These are phyloP conservation scores for Pestalotiopsis sp. DNA, from an alignment of 2,329 filamentous ascomycete genomes.

Conservation along the genomic window DNA sequence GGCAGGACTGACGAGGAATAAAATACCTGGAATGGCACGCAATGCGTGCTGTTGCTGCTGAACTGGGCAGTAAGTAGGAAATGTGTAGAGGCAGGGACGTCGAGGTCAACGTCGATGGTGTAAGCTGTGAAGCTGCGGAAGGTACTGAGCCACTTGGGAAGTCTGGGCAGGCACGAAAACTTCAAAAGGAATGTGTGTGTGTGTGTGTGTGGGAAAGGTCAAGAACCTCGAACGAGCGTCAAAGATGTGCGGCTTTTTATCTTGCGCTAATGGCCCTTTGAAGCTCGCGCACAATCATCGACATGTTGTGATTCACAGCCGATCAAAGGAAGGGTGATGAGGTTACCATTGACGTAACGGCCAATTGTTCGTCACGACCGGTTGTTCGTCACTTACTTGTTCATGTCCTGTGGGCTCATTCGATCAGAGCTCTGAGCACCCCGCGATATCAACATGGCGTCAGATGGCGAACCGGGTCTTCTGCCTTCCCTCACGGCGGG, in stretches of 20 bases:
- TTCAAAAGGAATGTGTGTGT: too few species aligned
- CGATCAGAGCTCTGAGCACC: constrained; percentile 19
- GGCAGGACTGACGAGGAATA: too few species aligned
- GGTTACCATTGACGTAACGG: too few species aligned
- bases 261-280: too few species aligned
- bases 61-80: neutral
- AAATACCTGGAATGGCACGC: neutral
- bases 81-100: neutral
- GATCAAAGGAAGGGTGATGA: too few species aligned
- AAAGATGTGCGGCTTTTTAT: too few species aligned
- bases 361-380: too few species aligned
- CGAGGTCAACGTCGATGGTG: neutral
- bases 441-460: constrained; percentile 32
- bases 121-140: neutral
- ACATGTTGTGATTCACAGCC: neutral
- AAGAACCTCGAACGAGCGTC: too few species aligned
- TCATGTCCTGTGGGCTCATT: constrained; percentile 20
- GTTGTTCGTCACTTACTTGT: constrained; percentile 22
- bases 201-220: too few species aligned
- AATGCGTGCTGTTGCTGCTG: neutral
- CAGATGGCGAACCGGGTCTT: constrained; percentile 31
- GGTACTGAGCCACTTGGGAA: neutral
- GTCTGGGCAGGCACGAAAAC: too few species aligned
- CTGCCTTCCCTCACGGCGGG: constrained; percentile 12
- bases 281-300: too few species aligned